A percentile compares a stretch with the other conserved stretches of the same genome.
These are phyloP conservation scores for Fusarium oligoseptatum DNA, from an alignment of 2,329 filamentous ascomycete species.

Conservation along the genomic window DNA sequence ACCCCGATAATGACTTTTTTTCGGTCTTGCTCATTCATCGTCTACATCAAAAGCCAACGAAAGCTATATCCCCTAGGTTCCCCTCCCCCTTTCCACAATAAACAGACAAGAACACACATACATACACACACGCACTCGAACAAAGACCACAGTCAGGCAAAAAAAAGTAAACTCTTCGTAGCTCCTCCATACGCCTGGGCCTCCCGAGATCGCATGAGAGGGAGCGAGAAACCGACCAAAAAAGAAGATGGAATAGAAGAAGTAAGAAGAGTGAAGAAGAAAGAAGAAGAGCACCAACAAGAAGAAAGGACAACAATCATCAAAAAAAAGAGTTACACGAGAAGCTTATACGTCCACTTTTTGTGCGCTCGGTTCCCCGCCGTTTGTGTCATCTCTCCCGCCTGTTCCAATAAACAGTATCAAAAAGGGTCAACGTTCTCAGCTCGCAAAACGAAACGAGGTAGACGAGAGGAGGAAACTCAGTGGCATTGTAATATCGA, in stretches of 20 bases:
- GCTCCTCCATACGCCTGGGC: constrained; percentile 24
- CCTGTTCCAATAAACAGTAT: constrained; percentile 1
- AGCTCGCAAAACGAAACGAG: not conserved
- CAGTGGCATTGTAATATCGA: constrained; percentile 35
- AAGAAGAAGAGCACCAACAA: constrained; percentile 24
- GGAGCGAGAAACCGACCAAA: constrained; percentile 29
- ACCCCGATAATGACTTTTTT: constrained; percentile 48
- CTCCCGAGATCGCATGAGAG: constrained; percentile 8
- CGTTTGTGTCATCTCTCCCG: not conserved
- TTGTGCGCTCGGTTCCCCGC: constrained; percentile 19
- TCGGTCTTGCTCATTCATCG: constrained; percentile 48
- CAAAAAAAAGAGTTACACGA: constrained; percentile 42
- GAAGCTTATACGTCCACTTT: constrained; percentile 43
- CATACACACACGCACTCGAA: constrained; percentile 21
- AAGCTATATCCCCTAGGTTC: constrained; percentile 10
- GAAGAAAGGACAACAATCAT: constrained; percentile 22
- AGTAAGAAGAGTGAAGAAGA: constrained; percentile 25
- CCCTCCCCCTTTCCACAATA: constrained; percentile 16
- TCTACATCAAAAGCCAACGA: constrained; percentile 46
- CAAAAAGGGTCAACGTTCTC: constrained; percentile 9
- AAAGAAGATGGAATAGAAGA: constrained; percentile 22
- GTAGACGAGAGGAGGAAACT: constrained; percentile 17
- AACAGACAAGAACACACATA: constrained; percentile 10
- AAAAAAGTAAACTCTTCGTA: constrained; percentile 15
- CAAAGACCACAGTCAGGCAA: constrained; percentile 13